Conservation (phyloP, 2,329 filamentous ascomycete genomes). For the Zasmidium cellare region DNA sequence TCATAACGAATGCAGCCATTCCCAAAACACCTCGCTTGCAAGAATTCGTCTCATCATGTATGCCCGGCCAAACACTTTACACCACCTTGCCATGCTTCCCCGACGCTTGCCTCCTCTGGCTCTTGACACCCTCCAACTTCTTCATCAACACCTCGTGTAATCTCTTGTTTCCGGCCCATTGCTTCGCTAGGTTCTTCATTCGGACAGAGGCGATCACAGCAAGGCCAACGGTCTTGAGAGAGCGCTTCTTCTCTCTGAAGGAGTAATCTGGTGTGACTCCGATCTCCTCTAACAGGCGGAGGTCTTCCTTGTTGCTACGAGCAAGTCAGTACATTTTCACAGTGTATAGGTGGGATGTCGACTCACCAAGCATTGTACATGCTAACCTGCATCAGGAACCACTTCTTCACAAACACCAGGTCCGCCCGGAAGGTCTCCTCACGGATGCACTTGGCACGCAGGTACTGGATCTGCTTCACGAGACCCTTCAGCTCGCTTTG, state of each 20-base stretch:
- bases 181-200: slow-evolving; percentile 51
- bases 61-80: not conserved
- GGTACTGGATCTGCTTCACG: slow-evolving; percentile 85
- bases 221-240: slow-evolving; percentile 50
- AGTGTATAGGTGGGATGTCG: not conserved
- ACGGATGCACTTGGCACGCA: slow-evolving; percentile 76
- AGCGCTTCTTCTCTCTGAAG: slow-evolving; percentile 45
- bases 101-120: slow-evolving; percentile 19
- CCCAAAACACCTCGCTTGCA: not conserved
- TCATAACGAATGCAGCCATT: not conserved
- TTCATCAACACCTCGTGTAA: slow-evolving; percentile 47
- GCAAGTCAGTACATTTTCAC: slow-evolving; percentile 8
- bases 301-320: slow-evolving; percentile 84
- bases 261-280: slow-evolving; percentile 62
- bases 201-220: slow-evolving; percentile 52
- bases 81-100: slow-evolving; percentile 5
- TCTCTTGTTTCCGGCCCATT: slow-evolving; percentile 54
- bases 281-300: slow-evolving; percentile 81
- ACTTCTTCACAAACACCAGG: slow-evolving; percentile 82
- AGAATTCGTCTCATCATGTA: not conserved
- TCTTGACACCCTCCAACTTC: slow-evolving; percentile 49
- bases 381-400: slow-evolving; percentile 75
- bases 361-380: slow-evolving; percentile 89
- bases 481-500: slow-evolving; percentile 77
- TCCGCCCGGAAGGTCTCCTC: slow-evolving; percentile 79